A percentile compares a stretch with the other conserved stretches of the same genome.
These are phyloP conservation scores for Leptodermis oblonga DNA, from an alignment of 257 asterid genomes.

Conservation along the genomic window DNA sequence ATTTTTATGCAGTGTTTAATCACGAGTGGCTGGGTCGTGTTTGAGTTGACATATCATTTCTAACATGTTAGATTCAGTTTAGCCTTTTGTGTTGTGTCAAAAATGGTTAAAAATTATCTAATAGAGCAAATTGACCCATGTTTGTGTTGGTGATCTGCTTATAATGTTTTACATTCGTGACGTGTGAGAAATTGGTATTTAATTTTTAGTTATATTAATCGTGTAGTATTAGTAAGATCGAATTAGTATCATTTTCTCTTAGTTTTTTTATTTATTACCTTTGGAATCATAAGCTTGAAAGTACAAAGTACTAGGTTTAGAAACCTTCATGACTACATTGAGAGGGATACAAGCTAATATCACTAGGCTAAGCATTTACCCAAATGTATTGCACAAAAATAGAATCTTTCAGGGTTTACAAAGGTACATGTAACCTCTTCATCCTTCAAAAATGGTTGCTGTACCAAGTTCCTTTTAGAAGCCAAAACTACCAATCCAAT, in stretches of 20 bases:
- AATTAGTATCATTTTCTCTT: too few species aligned
- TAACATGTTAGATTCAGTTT: background rate
- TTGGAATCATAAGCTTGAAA: background rate
- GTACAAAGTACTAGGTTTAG: background rate
- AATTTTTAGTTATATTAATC: too few species aligned
- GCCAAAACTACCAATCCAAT: background rate
- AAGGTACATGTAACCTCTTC: background rate
- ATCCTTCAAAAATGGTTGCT: background rate
- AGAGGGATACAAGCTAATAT: background rate
- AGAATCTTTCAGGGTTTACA: background rate
- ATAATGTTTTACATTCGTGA: too few species aligned
- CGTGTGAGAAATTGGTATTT: too few species aligned
- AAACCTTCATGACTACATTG: background rate
- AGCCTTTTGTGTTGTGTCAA: too few species aligned
- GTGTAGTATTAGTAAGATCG: background rate
- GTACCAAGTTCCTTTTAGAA: background rate
- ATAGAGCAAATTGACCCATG: too few species aligned
- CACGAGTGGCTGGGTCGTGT: too few species aligned
- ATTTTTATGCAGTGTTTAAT: background rate
- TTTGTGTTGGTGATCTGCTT: too few species aligned
- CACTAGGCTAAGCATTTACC: background rate
- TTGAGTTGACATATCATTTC: too few species aligned
- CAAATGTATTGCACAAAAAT: background rate
- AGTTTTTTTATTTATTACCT: too few species aligned
- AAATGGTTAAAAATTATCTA: too few species aligned